phyloP scores from a whole-genome alignment of 225 moss, liverwort and hornwort genomes.

The Thuidium tamariscinum region DNA sequence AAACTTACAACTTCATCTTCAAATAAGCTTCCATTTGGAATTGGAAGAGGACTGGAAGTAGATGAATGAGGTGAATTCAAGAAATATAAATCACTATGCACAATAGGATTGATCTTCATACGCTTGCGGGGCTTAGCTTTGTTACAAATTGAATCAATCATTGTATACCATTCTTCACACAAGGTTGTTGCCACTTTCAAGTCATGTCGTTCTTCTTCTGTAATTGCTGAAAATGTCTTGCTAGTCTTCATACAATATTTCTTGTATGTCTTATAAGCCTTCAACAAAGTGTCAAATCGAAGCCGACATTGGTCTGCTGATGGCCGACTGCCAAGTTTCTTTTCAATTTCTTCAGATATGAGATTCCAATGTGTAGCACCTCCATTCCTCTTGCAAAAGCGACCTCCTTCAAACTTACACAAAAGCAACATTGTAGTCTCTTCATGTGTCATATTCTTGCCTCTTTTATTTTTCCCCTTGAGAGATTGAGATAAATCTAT shows the following conservation, averaged over 20 bases:
- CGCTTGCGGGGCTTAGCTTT: neutral
- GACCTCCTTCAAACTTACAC: neutral
- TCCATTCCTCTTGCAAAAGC: neutral
- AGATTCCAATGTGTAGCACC: neutral
- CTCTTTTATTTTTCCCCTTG: neutral
- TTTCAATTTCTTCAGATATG: neutral
- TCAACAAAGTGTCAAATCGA: neutral
- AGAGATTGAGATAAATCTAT: fast-evolving
- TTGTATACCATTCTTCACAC: neutral
- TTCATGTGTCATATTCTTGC: neutral
- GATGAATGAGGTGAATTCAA: neutral
- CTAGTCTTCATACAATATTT: neutral
- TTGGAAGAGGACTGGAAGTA: fast-evolving
- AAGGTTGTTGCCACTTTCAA: neutral
- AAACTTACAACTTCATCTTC: neutral
- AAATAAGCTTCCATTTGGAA: neutral
- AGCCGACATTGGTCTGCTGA: neutral
- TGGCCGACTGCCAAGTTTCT: neutral
- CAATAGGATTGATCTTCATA: neutral
- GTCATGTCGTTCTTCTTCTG: neutral
- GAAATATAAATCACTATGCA: neutral
- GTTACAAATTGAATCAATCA: neutral
- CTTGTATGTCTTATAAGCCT: neutral
- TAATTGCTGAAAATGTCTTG: fast-evolving
- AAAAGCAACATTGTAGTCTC: neutral